Evolutionary conservation across 2,329 filamentous ascomycete species (phyloP).

Genomic region (Pestalotiopsis sp.): DNA sequence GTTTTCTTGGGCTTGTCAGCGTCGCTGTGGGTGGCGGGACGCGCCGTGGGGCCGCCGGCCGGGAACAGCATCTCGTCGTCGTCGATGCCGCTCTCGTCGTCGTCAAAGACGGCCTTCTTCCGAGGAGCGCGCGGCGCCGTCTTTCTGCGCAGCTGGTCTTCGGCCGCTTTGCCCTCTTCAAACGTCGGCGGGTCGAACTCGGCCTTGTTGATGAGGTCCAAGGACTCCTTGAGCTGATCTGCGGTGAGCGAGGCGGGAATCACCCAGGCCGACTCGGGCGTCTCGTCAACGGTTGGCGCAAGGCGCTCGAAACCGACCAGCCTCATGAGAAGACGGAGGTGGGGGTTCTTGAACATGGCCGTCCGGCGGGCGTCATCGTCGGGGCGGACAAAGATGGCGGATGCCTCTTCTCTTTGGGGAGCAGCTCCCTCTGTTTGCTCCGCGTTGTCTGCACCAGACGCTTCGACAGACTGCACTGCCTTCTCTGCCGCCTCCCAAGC

Average conservation of each 20-base stretch:
- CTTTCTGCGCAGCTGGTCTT: constrained; percentile 79
- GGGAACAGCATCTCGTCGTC: constrained; percentile 68
- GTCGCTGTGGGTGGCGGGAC: constrained; percentile 53
- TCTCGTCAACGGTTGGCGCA: constrained; percentile 62
- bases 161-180: constrained; percentile 74
- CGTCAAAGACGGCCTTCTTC: constrained; percentile 68
- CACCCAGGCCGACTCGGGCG: constrained; percentile 76
- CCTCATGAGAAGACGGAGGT: constrained; percentile 82
- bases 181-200: constrained; percentile 80
- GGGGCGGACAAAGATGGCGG: constrained; percentile 59
- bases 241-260: constrained; percentile 70
- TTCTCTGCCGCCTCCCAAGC: constrained; percentile 76
- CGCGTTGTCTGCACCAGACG: constrained; percentile 30
- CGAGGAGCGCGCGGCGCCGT: constrained; percentile 50
- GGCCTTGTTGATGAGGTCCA: constrained; percentile 75
- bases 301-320: constrained; percentile 71
- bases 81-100: constrained; percentile 61
- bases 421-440: constrained; percentile 26
- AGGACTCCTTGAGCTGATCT: constrained; percentile 66
- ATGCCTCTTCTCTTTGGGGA: constrained; percentile 39
- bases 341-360: constrained; percentile 87
- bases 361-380: constrained; percentile 68
- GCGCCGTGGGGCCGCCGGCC: constrained; percentile 64
- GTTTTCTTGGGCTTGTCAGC: constrained; percentile 60
- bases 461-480: constrained; percentile 52